These are phyloP conservation scores for Agrocybe chaxingu DNA, from an alignment of 768 basidiomycete species.

Conservation along the genomic window DNA sequence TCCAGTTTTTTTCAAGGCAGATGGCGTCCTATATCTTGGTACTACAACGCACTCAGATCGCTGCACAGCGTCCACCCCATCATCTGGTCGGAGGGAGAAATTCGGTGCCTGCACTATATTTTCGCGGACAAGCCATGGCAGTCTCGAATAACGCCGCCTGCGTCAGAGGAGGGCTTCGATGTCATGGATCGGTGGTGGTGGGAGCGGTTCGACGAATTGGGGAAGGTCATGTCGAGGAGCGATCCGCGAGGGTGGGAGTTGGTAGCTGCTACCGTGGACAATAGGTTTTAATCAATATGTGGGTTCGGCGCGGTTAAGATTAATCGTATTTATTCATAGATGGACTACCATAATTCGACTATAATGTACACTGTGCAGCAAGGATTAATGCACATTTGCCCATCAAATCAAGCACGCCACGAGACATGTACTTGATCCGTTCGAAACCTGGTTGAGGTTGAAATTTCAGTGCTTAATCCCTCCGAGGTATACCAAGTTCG, in stretches of 20 bases:
- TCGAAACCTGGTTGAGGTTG: conserved; percentile 64
- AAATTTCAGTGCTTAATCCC: background rate
- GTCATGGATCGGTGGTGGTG: conserved; percentile 78
- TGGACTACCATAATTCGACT: conserved; percentile 2
- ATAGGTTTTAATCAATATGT: conserved; percentile 11
- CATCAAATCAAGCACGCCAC: conserved; percentile 63
- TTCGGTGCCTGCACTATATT: conserved; percentile 87
- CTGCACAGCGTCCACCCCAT: conserved; percentile 64
- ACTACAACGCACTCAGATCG: conserved; percentile 94
- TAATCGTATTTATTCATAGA: conserved; percentile 16
- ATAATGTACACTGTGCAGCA: conserved; percentile 4
- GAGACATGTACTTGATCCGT: conserved; percentile 92
- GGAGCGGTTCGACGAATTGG: conserved; percentile 54
- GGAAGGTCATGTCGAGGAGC: conserved; percentile 36
- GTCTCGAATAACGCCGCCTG: conserved; percentile 38
- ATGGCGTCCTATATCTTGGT: conserved; percentile 81
- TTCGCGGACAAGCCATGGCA: conserved; percentile 86
- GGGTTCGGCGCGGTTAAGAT: conserved; percentile 9
- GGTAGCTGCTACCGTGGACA: conserved; percentile 48
- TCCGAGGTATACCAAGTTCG: conserved; percentile 2
- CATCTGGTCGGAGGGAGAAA: conserved; percentile 84
- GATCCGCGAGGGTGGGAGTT: conserved; percentile 50
- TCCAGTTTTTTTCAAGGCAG: conserved; percentile 73
- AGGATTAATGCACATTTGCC: background rate
- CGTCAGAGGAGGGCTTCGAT: conserved; percentile 40